Evolutionary conservation across 352 stramenopile genomes (phyloP).

Genomic region (Aphanomyces stellatus): DNA sequence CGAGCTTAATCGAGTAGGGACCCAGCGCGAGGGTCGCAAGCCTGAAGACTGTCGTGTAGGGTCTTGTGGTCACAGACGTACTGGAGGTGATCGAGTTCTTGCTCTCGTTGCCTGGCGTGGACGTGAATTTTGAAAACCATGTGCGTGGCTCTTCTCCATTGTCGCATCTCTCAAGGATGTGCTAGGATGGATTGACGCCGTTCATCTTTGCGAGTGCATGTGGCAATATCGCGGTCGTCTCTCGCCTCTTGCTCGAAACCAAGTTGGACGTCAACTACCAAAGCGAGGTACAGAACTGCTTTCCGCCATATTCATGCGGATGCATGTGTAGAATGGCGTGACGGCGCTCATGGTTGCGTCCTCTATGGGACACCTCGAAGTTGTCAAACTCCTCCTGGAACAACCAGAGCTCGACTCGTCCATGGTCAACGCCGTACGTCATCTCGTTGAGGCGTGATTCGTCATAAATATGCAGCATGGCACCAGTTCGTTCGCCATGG

Average conservation of each 20-base stretch:
- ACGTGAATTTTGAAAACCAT: background rate
- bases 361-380: background rate
- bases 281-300: background rate
- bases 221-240: background rate
- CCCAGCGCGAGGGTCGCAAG: background rate
- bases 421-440: background rate
- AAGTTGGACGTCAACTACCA: background rate
- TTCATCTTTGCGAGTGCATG: conserved; percentile 3
- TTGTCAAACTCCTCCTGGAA: background rate
- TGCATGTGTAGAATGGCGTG: background rate
- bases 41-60: background rate
- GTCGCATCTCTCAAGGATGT: background rate
- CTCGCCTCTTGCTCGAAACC: background rate
- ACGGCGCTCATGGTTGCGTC: background rate
- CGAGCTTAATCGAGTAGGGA: background rate
- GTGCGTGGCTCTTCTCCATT: background rate
- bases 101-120: background rate
- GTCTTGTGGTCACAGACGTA: background rate
- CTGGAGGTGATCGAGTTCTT: background rate
- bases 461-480: background rate
- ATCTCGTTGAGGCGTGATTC: background rate
- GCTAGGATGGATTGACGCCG: background rate
- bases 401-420: background rate
- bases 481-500: background rate
- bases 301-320: background rate